These are phyloP conservation scores for Austroboletus olivaceoglutinosus DNA, from an alignment of 1,284 basidiomycete genomes.

Conservation along the genomic window DNA sequence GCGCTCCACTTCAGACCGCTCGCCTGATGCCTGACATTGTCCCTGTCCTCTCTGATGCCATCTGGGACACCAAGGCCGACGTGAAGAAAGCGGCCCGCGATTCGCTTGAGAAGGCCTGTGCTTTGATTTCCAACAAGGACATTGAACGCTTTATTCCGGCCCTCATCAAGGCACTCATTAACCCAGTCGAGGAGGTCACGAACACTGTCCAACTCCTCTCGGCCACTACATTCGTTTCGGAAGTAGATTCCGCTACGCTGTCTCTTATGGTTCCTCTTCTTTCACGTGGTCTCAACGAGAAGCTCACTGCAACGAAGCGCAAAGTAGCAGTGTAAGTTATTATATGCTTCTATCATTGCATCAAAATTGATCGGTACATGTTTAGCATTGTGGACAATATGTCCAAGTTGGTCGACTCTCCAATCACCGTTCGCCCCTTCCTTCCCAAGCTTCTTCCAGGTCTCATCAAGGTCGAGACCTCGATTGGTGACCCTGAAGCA, in stretches of 20 bases:
- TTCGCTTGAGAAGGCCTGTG: conserved; percentile 90
- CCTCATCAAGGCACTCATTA: conserved; percentile 95
- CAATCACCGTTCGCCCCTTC: conserved; percentile 94
- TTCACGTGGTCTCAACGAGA: conserved; percentile 93
- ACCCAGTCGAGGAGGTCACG: conserved; percentile 99
- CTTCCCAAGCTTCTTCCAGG: conserved; percentile 92
- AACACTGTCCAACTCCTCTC: conserved; percentile 96
- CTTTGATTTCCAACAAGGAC: conserved; percentile 98
- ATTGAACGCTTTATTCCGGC: conserved; percentile 98
- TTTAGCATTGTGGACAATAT: conserved; percentile 93
- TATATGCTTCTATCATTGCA: conserved; percentile 15
- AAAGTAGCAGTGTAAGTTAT: conserved; percentile 86
- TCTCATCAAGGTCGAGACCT: conserved; percentile 89
- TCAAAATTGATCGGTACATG: conserved; percentile 17
- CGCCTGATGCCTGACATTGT: conserved; percentile 95
- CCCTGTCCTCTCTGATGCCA: conserved; percentile 92
- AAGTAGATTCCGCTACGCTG: conserved; percentile 98
- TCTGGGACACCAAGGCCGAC: conserved; percentile 99
- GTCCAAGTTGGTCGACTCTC: conserved; percentile 96
- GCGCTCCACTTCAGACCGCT: conserved; percentile 83
- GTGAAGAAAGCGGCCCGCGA: conserved; percentile 99
- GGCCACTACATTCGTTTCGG: conserved; percentile 99
- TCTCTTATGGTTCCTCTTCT: conserved; percentile 99
- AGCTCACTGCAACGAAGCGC: conserved; percentile 93
- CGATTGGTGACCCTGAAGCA: conserved; percentile 94